Conservation (phyloP, 257 asterid species). For the Capsicum chinense region DNA sequence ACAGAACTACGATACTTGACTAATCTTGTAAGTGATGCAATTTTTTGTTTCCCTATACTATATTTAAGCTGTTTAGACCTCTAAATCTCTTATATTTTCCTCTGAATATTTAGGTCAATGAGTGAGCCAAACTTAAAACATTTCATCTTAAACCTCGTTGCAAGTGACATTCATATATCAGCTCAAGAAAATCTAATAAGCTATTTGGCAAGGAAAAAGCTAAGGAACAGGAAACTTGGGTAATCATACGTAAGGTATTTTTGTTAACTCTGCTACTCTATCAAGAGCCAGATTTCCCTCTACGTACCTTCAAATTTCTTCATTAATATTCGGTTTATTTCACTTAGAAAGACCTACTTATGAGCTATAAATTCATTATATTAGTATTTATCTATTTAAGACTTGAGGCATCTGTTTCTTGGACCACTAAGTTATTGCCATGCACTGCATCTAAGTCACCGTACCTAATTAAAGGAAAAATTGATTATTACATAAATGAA, state of each 20-base stretch:
- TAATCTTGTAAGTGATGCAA: background rate
- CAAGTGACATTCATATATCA: constrained; percentile 17
- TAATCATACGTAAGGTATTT: background rate
- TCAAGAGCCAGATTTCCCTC: constrained; percentile 11
- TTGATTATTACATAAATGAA: constrained; percentile 1
- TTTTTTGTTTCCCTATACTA: background rate
- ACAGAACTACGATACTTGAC: background rate
- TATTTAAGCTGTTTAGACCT: constrained; percentile 1
- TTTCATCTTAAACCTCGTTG: constrained; percentile 7
- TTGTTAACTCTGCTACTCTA: background rate
- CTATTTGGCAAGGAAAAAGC: constrained; percentile 16
- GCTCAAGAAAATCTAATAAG: background rate
- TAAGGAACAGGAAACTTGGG: background rate
- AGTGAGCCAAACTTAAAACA: background rate
- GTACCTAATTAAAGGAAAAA: background rate
- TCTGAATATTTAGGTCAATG: background rate
- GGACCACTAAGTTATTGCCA: constrained; percentile 8
- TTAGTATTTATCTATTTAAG: background rate
- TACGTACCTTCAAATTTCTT: background rate
- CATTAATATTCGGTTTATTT: background rate
- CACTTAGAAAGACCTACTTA: constrained; percentile 8
- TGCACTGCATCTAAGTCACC: constrained; percentile 16
- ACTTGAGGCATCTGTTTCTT: background rate
- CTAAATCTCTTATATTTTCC: background rate
- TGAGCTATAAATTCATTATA: background rate